Percentiles rank a stretch among this genome's conserved stretches.
phyloP scores from a whole-genome alignment of 2,329 filamentous ascomycete genomes.

The Dendrostoma leiphaemia region DNA sequence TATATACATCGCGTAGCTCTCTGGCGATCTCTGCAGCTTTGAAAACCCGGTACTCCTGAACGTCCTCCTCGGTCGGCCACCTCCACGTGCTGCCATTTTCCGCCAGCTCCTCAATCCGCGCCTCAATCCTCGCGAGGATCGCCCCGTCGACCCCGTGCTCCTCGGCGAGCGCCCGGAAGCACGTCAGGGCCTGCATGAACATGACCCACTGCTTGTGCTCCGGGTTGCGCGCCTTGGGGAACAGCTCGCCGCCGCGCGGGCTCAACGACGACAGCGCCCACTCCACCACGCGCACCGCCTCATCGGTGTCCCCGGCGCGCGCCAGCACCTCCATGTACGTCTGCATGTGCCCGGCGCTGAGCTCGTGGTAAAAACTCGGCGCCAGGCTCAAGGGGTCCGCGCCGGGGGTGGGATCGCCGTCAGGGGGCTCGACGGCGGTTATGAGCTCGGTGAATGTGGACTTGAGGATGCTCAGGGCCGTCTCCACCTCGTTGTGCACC shows the following conservation, averaged over 20 bases:
- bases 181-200: constrained; percentile 26
- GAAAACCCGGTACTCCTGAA: constrained; percentile 30
- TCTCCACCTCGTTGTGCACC: constrained; percentile 11
- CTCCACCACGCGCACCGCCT: constrained; percentile 53
- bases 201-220: constrained; percentile 33
- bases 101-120: constrained; percentile 25
- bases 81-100: constrained; percentile 24
- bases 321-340: constrained; percentile 64
- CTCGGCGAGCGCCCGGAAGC: constrained; percentile 48
- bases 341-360: constrained; percentile 49
- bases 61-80: constrained; percentile 39
- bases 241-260: constrained; percentile 28
- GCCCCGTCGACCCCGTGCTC: constrained; percentile 33
- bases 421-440: constrained; percentile 21
- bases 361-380: constrained; percentile 35
- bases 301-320: constrained; percentile 55
- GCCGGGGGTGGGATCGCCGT: too few relatives aligned
- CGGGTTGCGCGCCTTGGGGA: constrained; percentile 34
- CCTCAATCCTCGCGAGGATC: constrained; percentile 30
- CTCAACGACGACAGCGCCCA: constrained; percentile 57
- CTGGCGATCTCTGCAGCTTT: too few relatives aligned
- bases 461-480: constrained; percentile 19
- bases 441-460: constrained; percentile 24
- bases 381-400: too few relatives aligned
- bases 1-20: too few relatives aligned